Conservation (phyloP, 805 yeast species). For the Teunomyces kruisii region DNA sequence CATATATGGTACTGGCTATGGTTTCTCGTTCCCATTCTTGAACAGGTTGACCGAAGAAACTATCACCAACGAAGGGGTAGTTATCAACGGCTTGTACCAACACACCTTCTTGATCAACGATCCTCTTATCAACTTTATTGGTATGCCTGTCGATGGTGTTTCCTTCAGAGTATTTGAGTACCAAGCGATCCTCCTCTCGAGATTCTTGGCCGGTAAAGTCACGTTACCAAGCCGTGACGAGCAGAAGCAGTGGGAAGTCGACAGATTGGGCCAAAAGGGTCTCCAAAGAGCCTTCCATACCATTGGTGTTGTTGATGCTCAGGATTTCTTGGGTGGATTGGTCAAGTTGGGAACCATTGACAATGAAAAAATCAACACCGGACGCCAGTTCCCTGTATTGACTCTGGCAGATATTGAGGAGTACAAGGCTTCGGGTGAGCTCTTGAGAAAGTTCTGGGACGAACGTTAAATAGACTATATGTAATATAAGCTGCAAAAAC, state of each 20-base stretch:
- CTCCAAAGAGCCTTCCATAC: constrained; percentile 42
- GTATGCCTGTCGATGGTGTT: constrained; percentile 58
- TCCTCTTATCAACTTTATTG: constrained; percentile 64
- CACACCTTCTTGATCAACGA: constrained; percentile 59
- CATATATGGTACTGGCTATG: constrained; percentile 75
- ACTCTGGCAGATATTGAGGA: constrained; percentile 15
- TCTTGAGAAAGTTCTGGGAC: constrained; percentile 21
- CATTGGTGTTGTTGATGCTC: constrained; percentile 19
- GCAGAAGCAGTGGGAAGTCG: constrained; percentile 46
- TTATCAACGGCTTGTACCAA: constrained; percentile 49
- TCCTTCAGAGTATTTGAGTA: constrained; percentile 62
- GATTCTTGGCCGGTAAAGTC: constrained; percentile 59
- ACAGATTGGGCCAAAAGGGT: constrained; percentile 44
- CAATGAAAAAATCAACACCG: constrained; percentile 11
- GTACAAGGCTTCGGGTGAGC: constrained; percentile 15
- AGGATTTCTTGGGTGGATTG: constrained; percentile 13
- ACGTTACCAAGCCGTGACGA: constrained; percentile 46
- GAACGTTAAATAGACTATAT: constrained; percentile 8
- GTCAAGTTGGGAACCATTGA: constrained; percentile 17
- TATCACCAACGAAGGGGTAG: constrained; percentile 23
- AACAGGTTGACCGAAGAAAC: constrained; percentile 31
- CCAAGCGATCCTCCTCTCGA: constrained; percentile 65
- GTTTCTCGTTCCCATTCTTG: constrained; percentile 64
- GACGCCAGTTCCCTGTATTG: constrained; percentile 23
- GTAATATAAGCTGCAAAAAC: not conserved